Evolutionary conservation across 257 asterid genomes (phyloP), one percentile per base, ranked within the genome.

Genomic region (Solanum virginianum): DNA sequence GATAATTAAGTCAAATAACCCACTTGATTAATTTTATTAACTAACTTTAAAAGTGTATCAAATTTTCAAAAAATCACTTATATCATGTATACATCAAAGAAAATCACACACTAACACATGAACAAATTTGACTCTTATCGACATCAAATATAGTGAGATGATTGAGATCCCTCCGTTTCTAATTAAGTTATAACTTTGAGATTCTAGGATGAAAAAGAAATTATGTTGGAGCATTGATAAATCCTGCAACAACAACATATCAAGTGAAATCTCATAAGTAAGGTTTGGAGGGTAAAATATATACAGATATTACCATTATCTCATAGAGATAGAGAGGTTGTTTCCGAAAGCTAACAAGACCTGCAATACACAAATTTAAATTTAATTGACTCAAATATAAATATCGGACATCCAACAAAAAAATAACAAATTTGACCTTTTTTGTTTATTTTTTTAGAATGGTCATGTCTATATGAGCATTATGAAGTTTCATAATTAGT

Each of bases 231-330:
- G 36, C 36, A 32, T 32, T 4, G 36, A 32, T 32, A 32, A 32
- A 32, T 32, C 4, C 36, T 32, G 36, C 36, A 32, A 32, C 36
- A 32, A 29, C 3, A 29, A 32, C 4, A 32, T 32, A 32, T 32
- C 1, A 1, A 26, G 39, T 0, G 17, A 0, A 6, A 0, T 2
- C 3, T 5, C 0, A 0, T 0, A 29, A 26, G 36, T 32, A 32
- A 32, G 36, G 36, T 32, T 0, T 32, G 36, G 1, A 32, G 36
- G 0, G 36, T 32, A 32, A 32, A 32, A 32, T 32, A 32, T 32
- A 32, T 0, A 0, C 36, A 2, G 36, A 32, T 32, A 0, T 32
- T 32, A 32, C 0, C 4, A 32, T 3, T 32, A 32, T 32, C 36
- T 32, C 36, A 32, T 32, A 32, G 36, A 32, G 36, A 32, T 29